phyloP scores from a whole-genome alignment of 495 filamentous ascomycete species.

The Filosporella fistucella region DNA sequence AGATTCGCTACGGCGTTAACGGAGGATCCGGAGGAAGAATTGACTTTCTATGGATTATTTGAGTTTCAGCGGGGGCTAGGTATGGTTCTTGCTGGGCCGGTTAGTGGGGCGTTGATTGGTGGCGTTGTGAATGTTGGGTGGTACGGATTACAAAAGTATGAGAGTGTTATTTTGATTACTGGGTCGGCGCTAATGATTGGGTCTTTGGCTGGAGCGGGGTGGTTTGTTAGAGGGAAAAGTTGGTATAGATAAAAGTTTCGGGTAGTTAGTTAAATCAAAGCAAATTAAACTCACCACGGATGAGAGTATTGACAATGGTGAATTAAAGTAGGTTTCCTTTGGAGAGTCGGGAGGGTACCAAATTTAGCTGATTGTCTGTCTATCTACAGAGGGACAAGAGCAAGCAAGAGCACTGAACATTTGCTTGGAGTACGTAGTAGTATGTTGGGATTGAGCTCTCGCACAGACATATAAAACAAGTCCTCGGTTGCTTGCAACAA shows the following conservation, averaged over 20 bases:
- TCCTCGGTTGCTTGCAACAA: no score
- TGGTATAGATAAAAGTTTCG: neutral
- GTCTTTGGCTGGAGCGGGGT: neutral
- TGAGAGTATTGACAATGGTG: no score
- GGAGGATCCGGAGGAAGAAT: neutral
- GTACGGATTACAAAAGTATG: constrained; percentile 3
- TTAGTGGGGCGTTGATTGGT: neutral
- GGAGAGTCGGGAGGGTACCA: no score
- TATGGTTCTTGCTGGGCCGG: neutral
- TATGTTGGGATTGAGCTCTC: no score
- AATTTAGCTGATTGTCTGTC: no score
- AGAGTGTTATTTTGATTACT: neutral
- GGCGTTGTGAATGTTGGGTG: neutral
- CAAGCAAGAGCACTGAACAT: no score
- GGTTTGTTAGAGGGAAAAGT: constrained; percentile 16
- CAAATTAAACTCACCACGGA: no score
- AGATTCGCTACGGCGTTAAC: constrained; percentile 19
- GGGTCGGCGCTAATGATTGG: neutral
- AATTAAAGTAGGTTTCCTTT: no score
- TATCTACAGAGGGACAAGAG: no score
- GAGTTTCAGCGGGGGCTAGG: constrained; percentile 9
- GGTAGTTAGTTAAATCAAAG: no score
- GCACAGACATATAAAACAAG: no score
- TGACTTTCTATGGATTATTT: constrained; percentile 8
- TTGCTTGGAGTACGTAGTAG: no score